Evolutionary conservation across 208 protist species (phyloP), one percentile per base, ranked within the genome.

Genomic region (Phytomonas sp.): DNA sequence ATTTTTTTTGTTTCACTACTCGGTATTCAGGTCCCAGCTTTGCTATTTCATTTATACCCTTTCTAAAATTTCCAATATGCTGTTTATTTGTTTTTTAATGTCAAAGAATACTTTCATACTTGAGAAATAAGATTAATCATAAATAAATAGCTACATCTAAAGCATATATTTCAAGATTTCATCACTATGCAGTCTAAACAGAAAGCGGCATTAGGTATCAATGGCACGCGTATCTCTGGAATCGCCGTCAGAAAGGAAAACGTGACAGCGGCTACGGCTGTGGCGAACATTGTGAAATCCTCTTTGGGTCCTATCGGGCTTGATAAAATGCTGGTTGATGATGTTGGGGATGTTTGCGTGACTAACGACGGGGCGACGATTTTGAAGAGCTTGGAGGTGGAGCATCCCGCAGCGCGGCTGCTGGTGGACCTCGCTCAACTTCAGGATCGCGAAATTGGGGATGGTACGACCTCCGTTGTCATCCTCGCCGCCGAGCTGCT

Each of bases 281-380:
- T 99, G 61, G 93, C 98, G 34, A 99, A 99, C 75, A 96, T 99
- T 66, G 94, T 99, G 33, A 99, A 99, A 81, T 98, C 95, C n/a
- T 99, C 98, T 11, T 91, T 99, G 26, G 99, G 99, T 62, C 99
- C 99, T 34, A 94, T 99, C 60, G 99, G 99, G 3, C 91, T 99
- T 14, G 99, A 99, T 82, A 99, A 99, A 86, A 99, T 99, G 98
- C 82, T 99, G 10, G 98, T 99, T 4, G 98, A 99, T 77, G 97
- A 99, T 67, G 88, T 99, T 74, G 99, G 99, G 68, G 99, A 99
- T 80, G 97, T 99, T 23, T 97, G 93, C 10, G 96, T 99, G 65
- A 99, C 98, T 37, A 99, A 99, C 86, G 99, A 99, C 80, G 99
- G 99, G 65, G 99, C 99, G n/a, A 98, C 92, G 12, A 97, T 98